Conservation (phyloP, 2,329 filamentous ascomycete species). For the Fusarium sublunatum region DNA sequence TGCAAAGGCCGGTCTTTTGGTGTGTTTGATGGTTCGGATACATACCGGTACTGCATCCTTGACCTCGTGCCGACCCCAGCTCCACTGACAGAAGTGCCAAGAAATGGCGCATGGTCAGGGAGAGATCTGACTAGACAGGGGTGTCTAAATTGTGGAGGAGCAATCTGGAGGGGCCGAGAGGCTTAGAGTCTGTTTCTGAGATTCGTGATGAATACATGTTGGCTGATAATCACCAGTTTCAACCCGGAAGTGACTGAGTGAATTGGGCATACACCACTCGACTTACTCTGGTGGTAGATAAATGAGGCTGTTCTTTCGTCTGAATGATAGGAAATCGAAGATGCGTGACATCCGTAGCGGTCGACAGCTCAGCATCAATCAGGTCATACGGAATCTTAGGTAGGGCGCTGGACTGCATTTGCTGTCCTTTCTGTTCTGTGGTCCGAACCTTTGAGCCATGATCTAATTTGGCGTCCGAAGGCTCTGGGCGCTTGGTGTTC, state of each 20-base stretch:
- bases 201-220: conserved; percentile 1
- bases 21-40: conserved; percentile 19
- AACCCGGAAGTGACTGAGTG: background rate
- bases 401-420: too few relatives aligned
- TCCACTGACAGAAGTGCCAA: conserved; percentile 36
- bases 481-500: conserved; percentile 10
- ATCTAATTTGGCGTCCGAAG: background rate
- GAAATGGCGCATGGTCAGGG: conserved; percentile 40
- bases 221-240: background rate
- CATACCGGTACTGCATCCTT: conserved; percentile 2
- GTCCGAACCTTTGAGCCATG: background rate
- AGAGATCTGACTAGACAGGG: conserved; percentile 42
- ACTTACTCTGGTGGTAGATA: background rate
- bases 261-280: background rate
- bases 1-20: conserved; percentile 1
- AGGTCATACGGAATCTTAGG: too few relatives aligned
- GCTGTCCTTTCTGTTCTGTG: too few relatives aligned
- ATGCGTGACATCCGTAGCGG: conserved; percentile 1
- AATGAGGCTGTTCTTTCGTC: background rate
- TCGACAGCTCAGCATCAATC: background rate
- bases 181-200: background rate
- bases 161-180: conserved; percentile 4
- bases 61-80: conserved; percentile 29
- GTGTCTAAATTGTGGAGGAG: conserved; percentile 37
- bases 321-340: background rate